phyloP scores from a whole-genome alignment of 345 rosid genomes.

The Punica granatum region DNA sequence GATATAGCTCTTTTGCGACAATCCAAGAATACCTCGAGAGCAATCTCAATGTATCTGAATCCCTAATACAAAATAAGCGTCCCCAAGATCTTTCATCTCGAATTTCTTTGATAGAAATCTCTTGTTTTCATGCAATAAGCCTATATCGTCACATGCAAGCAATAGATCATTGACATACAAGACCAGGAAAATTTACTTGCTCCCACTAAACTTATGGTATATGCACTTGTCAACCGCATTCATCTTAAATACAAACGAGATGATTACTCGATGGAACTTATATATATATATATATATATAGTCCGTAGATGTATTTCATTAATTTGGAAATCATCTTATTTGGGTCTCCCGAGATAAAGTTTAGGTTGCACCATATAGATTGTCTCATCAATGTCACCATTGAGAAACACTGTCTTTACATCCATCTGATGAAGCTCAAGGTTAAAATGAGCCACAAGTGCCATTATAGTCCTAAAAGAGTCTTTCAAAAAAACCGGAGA shows the following conservation, averaged over 20 bases:
- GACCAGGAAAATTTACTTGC: not conserved
- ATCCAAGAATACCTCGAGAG: not conserved
- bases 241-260: not conserved
- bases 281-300: not conserved
- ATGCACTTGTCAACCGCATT: not conserved
- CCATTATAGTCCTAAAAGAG: not conserved
- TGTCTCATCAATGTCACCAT: constrained; percentile 4
- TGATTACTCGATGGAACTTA: not conserved
- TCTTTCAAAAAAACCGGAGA: not conserved
- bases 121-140: not conserved
- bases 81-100: not conserved
- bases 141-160: not conserved
- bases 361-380: not conserved
- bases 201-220: constrained; percentile 2
- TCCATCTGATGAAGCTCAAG: not conserved
- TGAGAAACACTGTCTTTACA: constrained; percentile 1
- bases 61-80: not conserved
- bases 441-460: constrained; percentile 1
- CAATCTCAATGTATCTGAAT: not conserved
- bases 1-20: constrained; percentile 1
- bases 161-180: not conserved
- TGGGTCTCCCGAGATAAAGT: not conserved
- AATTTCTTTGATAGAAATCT: not conserved
- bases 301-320: not conserved
- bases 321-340: constrained; percentile 3